Base-by-base conservation (phyloP, 2,329 filamentous ascomycete genomes). In the Neonectria hederae region DNA sequence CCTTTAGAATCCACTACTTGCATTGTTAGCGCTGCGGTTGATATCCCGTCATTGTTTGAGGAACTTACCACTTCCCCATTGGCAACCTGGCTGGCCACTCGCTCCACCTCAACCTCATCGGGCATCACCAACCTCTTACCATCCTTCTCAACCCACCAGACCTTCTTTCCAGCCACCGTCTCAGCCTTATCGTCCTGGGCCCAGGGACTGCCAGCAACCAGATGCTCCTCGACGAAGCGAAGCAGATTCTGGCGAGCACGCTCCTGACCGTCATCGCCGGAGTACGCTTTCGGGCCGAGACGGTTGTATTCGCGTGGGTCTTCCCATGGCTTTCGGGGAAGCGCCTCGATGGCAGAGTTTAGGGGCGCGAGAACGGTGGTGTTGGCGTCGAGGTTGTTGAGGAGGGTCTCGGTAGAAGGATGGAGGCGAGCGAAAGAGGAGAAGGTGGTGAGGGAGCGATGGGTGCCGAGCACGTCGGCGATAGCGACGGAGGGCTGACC, bases 271-370 rank as follows among this genome's bases (percentile, higher is more conserved):
- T 88, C 87, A 1, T 84, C 82, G 0, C 94, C 94, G 51, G 91
- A 88, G 75, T 97, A 97, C 1, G 91, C 93, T 32, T 89, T 80
- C 2, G 85, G 83, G 0, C 93, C 93, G 4, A 91, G 80, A 1
- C 78, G 78, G 4, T 83, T 81, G 76, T 96, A 95, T 69, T 97
- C 94, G 56, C 85, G 79, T 0, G 91, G 87, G 67, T 94, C 83
- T 72, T 92, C 92, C 93, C 93, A 97, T 0, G 94, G 94, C 78
- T 97, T 98, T 56, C 91, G 85, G 1, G 94, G 92, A 24, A 98
- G 82, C 1, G 80, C 82, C 69, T 92, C 91, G 74, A 99, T 88
- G 3, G 90, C 93, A 19, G 87, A 89, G 83, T 99, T 98, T 58
- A 92, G 82, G 0, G 96, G 96, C 5, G 94, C 95, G 3, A 98